These are phyloP conservation scores for Trametes punicea DNA, from an alignment of 768 basidiomycete species.

Conservation along the genomic window DNA sequence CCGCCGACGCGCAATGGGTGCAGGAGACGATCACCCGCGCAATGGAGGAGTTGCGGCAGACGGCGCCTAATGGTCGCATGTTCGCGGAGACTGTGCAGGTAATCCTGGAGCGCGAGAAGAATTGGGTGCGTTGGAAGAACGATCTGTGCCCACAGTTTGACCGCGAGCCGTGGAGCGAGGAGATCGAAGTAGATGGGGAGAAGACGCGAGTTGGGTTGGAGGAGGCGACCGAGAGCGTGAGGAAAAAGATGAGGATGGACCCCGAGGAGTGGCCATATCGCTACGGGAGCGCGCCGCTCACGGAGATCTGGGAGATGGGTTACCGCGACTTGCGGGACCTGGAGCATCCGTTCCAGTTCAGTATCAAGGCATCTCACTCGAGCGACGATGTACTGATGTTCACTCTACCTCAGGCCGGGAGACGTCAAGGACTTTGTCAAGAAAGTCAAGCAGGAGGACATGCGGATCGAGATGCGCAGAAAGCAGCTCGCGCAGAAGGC, in stretches of 20 bases:
- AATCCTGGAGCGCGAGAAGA: conserved; percentile 79
- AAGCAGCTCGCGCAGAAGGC: conserved; percentile 37
- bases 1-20: conserved; percentile 70
- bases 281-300: conserved; percentile 66
- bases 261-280: conserved; percentile 61
- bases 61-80: conserved; percentile 70
- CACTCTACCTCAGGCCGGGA: conserved; percentile 48
- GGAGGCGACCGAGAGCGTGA: conserved; percentile 52
- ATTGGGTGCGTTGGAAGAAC: conserved; percentile 91
- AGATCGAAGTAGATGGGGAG: conserved; percentile 37
- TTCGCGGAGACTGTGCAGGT: conserved; percentile 72
- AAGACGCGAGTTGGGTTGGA: conserved; percentile 52
- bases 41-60: conserved; percentile 58
- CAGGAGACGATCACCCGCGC: conserved; percentile 62
- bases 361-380: conserved; percentile 23
- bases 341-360: conserved; percentile 62
- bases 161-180: conserved; percentile 57
- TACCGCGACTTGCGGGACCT: conserved; percentile 62
- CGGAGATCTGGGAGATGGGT: conserved; percentile 84
- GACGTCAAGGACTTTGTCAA: conserved; percentile 73
- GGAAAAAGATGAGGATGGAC: conserved; percentile 54
- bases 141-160: conserved; percentile 78
- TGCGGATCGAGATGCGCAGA: conserved; percentile 51
- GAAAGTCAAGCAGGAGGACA: conserved; percentile 66
- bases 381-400: background rate